Base-by-base conservation (phyloP, 2,329 filamentous ascomycete species). In the Paecilomyces niveus region DNA sequence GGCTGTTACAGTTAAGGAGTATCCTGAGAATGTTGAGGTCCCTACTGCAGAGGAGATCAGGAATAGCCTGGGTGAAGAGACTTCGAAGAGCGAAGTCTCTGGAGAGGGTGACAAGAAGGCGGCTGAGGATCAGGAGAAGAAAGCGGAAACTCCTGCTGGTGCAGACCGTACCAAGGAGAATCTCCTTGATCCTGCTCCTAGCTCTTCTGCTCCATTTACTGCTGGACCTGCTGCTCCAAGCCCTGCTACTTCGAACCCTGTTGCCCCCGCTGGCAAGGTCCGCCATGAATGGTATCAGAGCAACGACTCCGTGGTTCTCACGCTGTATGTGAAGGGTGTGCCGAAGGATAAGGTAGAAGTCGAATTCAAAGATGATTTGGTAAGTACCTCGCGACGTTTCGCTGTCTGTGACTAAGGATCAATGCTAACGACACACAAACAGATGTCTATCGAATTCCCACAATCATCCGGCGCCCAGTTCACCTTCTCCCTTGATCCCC, bases 261-360 rank as follows among this genome's bases (percentile, higher is more conserved):
- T 64, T 9, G 77, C 79, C 2, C 75, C 49, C 49, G 21, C 77
- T 10, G 78, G 81, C 59, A 88, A 87, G 69, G 82, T 88, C 63
- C 81, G 86, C 58, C 81, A 88, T 65, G 87, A 89, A 59, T 89
- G 85, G 85, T 89, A 87, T 65, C 85, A 89, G 67, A 85, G 80
- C 53, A 74, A 74, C 15, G 80, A 84, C n/a, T 81, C 73, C 10
- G 80, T 89, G 55, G 83, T 83, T 29, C 78, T 89, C 64, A 86
- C 83, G 0, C 76, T 89, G n/a, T 81, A 88, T 55, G 85, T 83
- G 2, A 89, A 88, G 68, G 84, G 83, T 10, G 80, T 88, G 2
- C 78, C 81, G 0, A 82, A 85, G 63, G 83, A 86, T 29, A 77
- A 80, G 52, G 75, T 81, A 2, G 71, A 76, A 3, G 72, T 85